Evolutionary conservation across 73 alveolate genomes (phyloP).

Genomic region (Tetrahymena malaccensis): DNA sequence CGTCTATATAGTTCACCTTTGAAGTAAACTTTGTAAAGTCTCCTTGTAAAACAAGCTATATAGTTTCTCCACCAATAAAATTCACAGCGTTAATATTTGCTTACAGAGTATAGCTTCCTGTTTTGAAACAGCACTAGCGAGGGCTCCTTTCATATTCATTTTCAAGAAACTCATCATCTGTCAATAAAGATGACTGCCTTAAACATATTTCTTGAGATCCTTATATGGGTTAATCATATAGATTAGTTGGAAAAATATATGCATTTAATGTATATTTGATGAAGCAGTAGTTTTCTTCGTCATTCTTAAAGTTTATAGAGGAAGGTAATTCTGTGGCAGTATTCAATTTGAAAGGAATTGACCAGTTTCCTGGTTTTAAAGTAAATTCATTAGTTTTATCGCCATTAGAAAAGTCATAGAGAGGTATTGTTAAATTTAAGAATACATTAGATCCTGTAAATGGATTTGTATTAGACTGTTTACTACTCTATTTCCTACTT

Average conservation of each 20-base stretch:
- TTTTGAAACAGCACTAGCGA: neutral
- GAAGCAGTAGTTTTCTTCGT: neutral
- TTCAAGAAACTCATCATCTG: neutral
- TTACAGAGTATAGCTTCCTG: neutral
- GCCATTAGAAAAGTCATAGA: neutral
- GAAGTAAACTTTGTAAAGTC: neutral
- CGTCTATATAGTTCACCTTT: neutral
- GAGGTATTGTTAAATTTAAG: neutral
- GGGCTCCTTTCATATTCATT: neutral
- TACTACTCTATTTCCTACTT: too few relatives aligned
- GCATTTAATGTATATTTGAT: neutral
- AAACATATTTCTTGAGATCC: neutral
- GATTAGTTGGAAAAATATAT: neutral
- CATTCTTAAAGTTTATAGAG: neutral
- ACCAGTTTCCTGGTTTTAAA: neutral
- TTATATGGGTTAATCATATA: neutral
- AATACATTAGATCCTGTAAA: neutral
- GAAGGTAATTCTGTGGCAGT: neutral
- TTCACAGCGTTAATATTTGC: neutral
- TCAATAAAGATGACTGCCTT: neutral
- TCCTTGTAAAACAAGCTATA: neutral
- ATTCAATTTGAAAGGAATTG: neutral
- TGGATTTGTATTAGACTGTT: neutral
- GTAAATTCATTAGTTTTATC: neutral
- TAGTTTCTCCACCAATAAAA: neutral